These are phyloP conservation scores for Isatis tinctoria DNA, from an alignment of 345 rosid species.

Conservation along the genomic window DNA sequence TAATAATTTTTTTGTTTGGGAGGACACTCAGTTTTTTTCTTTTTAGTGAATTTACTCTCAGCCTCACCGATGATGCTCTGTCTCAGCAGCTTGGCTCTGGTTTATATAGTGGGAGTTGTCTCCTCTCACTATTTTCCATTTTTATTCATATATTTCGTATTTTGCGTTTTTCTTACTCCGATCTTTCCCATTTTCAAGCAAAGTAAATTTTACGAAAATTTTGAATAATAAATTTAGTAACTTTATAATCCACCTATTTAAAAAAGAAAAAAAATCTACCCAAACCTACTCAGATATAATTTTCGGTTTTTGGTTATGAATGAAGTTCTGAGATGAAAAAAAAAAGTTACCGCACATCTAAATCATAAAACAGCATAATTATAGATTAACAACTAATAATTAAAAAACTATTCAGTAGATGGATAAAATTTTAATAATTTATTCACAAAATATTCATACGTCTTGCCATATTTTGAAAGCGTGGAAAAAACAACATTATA, in stretches of 20 bases:
- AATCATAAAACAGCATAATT: no score
- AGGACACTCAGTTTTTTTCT: constrained; percentile 26
- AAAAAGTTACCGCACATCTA: no score
- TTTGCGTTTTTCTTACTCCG: neutral
- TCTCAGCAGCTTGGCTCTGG: neutral
- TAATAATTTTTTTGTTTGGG: neutral
- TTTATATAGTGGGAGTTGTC: constrained; percentile 38
- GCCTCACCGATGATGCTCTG: constrained; percentile 31
- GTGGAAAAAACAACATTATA: no score
- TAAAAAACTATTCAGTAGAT: no score
- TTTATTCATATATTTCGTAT: neutral
- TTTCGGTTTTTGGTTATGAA: no score
- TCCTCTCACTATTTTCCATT: constrained; percentile 16
- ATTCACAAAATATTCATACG: no score
- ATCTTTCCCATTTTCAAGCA: neutral
- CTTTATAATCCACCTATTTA: neutral
- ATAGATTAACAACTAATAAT: no score
- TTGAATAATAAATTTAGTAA: neutral
- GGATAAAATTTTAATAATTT: no score
- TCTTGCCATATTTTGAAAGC: no score
- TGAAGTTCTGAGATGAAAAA: no score
- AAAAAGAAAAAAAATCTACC: no score
- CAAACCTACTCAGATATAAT: neutral
- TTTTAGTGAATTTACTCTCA: constrained; percentile 25
- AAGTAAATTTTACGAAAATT: neutral